These are phyloP conservation scores for Rhizopus delemar DNA, from an alignment of 371 early-diverging fungal species.

Conservation along the genomic window DNA sequence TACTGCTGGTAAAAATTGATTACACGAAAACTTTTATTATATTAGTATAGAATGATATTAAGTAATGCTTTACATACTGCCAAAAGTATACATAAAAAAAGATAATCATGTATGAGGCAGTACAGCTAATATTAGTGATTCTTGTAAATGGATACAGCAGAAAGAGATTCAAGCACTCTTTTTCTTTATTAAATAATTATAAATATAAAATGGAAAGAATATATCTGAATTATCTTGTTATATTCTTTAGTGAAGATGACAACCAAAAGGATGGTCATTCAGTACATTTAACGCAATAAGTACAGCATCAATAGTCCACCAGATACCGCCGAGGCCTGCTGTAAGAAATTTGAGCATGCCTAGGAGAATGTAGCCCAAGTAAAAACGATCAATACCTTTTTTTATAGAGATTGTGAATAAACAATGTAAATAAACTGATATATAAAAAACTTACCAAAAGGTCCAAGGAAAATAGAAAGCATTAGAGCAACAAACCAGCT, in stretches of 20 bases:
- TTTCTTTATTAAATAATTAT: too few species aligned
- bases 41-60: too few species aligned
- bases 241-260: constrained; percentile 31
- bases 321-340: constrained; percentile 53
- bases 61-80: too few species aligned
- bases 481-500: constrained; percentile 51
- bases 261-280: constrained; percentile 47
- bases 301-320: constrained; percentile 49
- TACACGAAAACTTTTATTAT: too few species aligned
- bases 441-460: constrained; percentile 39
- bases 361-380: constrained; percentile 59
- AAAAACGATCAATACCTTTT: constrained; percentile 62
- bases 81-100: too few species aligned
- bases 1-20: too few species aligned
- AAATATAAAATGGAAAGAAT: too few species aligned
- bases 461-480: constrained; percentile 52
- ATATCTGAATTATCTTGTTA: background rate
- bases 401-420: background rate
- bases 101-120: too few species aligned
- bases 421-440: too few species aligned
- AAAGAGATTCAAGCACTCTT: too few species aligned
- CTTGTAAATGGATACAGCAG: too few species aligned
- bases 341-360: constrained; percentile 47
- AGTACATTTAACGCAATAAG: constrained; percentile 52
- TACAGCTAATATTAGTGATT: too few species aligned